phyloP scores from a whole-genome alignment of 805 yeast species.

The Ogataea siamensis region DNA sequence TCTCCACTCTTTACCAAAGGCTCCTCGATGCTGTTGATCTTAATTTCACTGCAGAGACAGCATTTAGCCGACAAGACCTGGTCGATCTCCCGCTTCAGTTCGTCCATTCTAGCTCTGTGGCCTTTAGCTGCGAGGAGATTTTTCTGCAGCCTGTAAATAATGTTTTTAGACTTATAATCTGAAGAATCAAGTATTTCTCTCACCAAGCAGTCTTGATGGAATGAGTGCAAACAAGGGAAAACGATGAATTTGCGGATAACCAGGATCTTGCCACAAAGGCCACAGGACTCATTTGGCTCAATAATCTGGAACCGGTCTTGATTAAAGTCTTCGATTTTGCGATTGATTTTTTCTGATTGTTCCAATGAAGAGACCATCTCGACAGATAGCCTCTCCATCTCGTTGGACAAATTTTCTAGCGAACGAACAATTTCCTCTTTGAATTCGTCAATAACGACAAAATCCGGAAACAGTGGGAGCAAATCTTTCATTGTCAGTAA shows the following conservation, averaged over 20 bases:
- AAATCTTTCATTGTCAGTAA: constrained; percentile 72
- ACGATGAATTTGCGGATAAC: constrained; percentile 70
- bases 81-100: constrained; percentile 51
- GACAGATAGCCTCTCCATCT: constrained; percentile 59
- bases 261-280: constrained; percentile 64
- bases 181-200: constrained; percentile 56
- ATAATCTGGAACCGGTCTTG: constrained; percentile 58
- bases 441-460: constrained; percentile 75
- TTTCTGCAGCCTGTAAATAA: constrained; percentile 53
- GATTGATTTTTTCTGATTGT: constrained; percentile 56
- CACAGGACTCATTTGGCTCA: constrained; percentile 83
- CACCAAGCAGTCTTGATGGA: constrained; percentile 86
- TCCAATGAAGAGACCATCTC: constrained; percentile 75
- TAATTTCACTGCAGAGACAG: constrained; percentile 71
- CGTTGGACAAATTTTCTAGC: constrained; percentile 68
- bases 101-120: constrained; percentile 29
- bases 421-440: constrained; percentile 80
- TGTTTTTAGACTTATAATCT: constrained; percentile 64
- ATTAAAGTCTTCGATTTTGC: constrained; percentile 52
- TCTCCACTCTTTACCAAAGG: constrained; percentile 47
- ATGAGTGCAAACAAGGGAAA: constrained; percentile 88
- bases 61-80: constrained; percentile 61
- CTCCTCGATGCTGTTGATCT: constrained; percentile 66
- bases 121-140: constrained; percentile 39
- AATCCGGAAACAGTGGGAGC: constrained; percentile 81